phyloP scores from a whole-genome alignment of 768 basidiomycete genomes.

The Tylopilus subfusipes region DNA sequence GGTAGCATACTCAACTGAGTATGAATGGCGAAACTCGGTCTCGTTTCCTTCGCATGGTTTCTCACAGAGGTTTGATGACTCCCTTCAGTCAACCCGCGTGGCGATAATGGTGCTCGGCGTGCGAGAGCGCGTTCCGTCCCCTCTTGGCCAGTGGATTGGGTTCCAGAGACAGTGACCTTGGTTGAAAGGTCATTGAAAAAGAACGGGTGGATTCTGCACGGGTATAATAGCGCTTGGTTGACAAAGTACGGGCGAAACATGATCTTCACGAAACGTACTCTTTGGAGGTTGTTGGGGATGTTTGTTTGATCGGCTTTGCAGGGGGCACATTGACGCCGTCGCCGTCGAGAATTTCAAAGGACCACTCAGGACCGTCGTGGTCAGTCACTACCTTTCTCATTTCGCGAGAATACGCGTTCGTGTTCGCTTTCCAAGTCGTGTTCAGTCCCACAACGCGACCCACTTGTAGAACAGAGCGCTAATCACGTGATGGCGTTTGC shows the following conservation, averaged over 20 bases:
- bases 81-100: background rate
- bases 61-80: background rate
- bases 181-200: slow-evolving; percentile 15
- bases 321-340: slow-evolving; percentile 13
- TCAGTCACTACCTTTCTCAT: slow-evolving; percentile 17
- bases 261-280: slow-evolving; percentile 16
- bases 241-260: slow-evolving; percentile 10
- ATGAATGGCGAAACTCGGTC: too few species aligned
- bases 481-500: slow-evolving; percentile 20
- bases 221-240: slow-evolving; percentile 1
- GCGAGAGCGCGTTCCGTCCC: background rate
- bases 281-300: slow-evolving; percentile 1
- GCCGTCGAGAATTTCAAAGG: slow-evolving; percentile 31
- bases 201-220: slow-evolving; percentile 20
- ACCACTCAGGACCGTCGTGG: slow-evolving; percentile 27
- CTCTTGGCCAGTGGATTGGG: background rate
- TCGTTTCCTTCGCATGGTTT: background rate
- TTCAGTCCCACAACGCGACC: background rate
- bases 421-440: background rate
- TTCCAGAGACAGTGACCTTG: background rate
- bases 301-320: slow-evolving; percentile 23
- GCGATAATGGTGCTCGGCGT: background rate
- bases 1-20: slow-evolving; percentile 13
- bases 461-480: background rate
- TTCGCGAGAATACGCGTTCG: slow-evolving; percentile 5